These are phyloP conservation scores for Rusavskia elegans DNA, from an alignment of 495 filamentous ascomycete genomes.

Conservation along the genomic window DNA sequence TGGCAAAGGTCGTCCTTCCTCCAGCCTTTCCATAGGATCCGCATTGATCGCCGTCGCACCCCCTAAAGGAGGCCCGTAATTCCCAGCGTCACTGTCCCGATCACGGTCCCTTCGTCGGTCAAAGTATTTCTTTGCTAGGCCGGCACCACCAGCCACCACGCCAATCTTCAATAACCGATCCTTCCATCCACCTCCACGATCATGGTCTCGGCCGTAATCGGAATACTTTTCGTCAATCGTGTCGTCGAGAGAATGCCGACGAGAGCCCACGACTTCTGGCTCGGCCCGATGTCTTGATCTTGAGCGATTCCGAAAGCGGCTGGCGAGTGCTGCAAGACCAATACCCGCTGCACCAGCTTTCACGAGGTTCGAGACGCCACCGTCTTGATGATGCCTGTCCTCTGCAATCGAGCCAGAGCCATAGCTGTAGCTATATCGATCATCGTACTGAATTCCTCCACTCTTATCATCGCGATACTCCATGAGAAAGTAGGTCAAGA, in stretches of 20 bases:
- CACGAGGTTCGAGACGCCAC: slow-evolving; percentile 22
- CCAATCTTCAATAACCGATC: slow-evolving; percentile 50
- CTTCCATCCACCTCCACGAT: slow-evolving; percentile 52
- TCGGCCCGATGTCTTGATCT: slow-evolving; percentile 15
- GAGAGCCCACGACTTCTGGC: slow-evolving; percentile 18
- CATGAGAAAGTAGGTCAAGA: slow-evolving; percentile 58
- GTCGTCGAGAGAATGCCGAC: slow-evolving; percentile 13
- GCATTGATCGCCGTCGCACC: slow-evolving; percentile 10
- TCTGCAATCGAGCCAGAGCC: slow-evolving; percentile 15
- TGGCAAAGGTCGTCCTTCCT: slow-evolving; percentile 12
- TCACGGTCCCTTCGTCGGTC: slow-evolving; percentile 40
- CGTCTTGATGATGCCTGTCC: slow-evolving; percentile 18
- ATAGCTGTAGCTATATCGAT: slow-evolving; percentile 35
- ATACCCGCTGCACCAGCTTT: slow-evolving; percentile 42
- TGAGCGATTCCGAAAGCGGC: slow-evolving; percentile 24
- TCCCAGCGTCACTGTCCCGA: slow-evolving; percentile 37
- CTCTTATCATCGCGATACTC: slow-evolving; percentile 42
- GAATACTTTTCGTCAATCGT: slow-evolving; percentile 21
- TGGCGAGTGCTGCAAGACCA: slow-evolving; percentile 42
- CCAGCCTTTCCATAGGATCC: not conserved
- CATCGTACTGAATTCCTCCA: slow-evolving; percentile 32
- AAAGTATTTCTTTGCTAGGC: slow-evolving; percentile 47
- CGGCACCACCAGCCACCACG: slow-evolving; percentile 48
- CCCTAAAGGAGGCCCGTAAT: slow-evolving; percentile 26
- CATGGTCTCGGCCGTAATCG: slow-evolving; percentile 33